Base-by-base conservation (phyloP, 2,329 filamentous ascomycete species). In the Alternaria metachromatica region DNA sequence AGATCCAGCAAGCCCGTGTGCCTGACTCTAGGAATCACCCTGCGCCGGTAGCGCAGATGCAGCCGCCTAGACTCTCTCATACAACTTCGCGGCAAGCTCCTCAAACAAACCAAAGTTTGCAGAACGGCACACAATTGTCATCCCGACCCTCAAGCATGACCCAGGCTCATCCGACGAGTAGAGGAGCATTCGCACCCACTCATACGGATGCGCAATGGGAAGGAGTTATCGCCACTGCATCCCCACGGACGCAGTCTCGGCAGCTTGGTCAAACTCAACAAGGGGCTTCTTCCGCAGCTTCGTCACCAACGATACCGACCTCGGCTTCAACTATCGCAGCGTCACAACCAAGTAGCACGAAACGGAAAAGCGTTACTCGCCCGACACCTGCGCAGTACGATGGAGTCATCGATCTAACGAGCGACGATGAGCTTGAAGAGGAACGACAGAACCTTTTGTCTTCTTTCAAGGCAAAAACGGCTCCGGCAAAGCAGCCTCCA, bases 391-490 rank as follows among this genome's bases (percentile, higher is more conserved):
- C 20, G 12, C 58, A 64, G 23, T 48, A 26, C 7, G 45, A 63
- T n/a, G 62, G 37, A 10, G 23, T 26, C 1, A 67, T 74, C n/a
- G 66, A 74, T 30, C 63, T 72, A 3, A 74, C 67, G 2, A 56
- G 59, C 12, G 72, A 74, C 20, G 55, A 51, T 0, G 63, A 64
- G 15, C 21, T 48, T 18, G 63, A 71, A 25, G 60, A 68, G 21
- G 64, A 67, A 55, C 62, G 65, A 5, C 64, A 67, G 25, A 50
- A 55, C 20, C 53, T 72, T 7, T 44, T 72, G 4, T 63, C 58
- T 5, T 51, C 63, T 3, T 71, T 71, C 63, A 66, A 58, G 30
- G 58, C 41, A 8, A 61, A 25, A 33, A 49, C 66, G 5, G 9
- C 23, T n/a, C 21, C 53, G 2, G 41, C 28, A 15, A 59, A 60